Evolutionary conservation across 2,329 filamentous ascomycete genomes (phyloP).

Genomic region (Fusarium torulosum): DNA sequence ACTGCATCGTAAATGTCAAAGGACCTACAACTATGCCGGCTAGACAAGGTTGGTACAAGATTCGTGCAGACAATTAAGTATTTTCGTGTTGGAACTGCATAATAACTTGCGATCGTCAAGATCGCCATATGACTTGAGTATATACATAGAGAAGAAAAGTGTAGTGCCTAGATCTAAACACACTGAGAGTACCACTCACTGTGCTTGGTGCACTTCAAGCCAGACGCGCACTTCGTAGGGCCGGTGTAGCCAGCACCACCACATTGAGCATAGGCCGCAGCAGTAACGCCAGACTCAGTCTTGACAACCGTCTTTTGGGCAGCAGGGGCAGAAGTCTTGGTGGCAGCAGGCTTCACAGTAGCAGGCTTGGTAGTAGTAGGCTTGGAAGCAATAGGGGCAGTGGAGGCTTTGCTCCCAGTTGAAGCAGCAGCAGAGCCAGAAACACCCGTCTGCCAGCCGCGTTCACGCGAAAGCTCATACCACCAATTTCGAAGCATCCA

Average conservation of each 20-base stretch:
- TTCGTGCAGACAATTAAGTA: not conserved
- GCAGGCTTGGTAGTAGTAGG: not conserved
- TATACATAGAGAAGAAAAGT: not conserved
- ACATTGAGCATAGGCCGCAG: conserved; percentile 36
- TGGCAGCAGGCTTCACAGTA: not conserved
- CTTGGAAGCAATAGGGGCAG: not conserved
- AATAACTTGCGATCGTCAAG: not conserved
- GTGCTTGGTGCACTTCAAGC: conserved; percentile 38
- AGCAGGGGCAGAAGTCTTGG: not conserved
- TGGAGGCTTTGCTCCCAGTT: too few species aligned
- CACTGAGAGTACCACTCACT: conserved; percentile 50
- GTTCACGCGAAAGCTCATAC: conserved; percentile 52
- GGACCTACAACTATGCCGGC: too few species aligned
- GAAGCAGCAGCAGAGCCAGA: conserved; percentile 2
- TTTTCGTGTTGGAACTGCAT: not conserved
- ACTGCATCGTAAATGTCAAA: too few species aligned
- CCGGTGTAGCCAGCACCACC: conserved; percentile 42
- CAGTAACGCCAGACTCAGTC: not conserved
- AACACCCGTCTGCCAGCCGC: conserved; percentile 45
- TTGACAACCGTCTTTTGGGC: not conserved
- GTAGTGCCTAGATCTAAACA: conserved; percentile 6
- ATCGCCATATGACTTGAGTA: not conserved
- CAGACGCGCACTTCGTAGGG: conserved; percentile 39
- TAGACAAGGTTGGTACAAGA: not conserved
- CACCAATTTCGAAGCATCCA: conserved; percentile 65